Conservation (phyloP, 2,329 filamentous ascomycete species). For the Monosporascus sp. region DNA sequence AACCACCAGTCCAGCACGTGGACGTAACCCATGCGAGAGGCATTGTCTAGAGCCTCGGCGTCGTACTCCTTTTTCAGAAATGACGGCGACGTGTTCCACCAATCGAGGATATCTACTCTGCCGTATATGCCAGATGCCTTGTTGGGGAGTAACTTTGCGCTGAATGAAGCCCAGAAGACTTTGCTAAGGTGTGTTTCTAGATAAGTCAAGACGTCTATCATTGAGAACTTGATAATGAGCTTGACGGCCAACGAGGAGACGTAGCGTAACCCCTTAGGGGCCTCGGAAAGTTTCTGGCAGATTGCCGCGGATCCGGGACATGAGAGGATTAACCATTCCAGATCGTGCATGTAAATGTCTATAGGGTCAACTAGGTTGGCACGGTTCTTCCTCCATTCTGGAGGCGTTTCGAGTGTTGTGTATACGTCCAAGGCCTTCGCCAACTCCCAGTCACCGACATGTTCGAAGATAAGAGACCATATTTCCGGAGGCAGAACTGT, state of each 20-base stretch:
- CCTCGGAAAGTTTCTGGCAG: conserved; percentile 66
- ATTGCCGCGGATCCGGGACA: conserved; percentile 61
- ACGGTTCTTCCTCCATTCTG: conserved; percentile 29
- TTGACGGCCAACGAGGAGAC: conserved; percentile 79
- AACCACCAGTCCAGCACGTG: conserved; percentile 90
- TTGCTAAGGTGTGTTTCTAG: conserved; percentile 60
- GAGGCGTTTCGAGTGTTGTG: conserved; percentile 68
- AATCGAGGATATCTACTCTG: conserved; percentile 77
- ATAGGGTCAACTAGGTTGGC: conserved; percentile 50
- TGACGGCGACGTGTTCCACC: conserved; percentile 80
- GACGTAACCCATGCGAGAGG: conserved; percentile 79
- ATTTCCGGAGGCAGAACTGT: conserved; percentile 72
- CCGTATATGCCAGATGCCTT: conserved; percentile 86
- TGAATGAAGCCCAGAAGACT: conserved; percentile 75
- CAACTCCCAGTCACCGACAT: conserved; percentile 85
- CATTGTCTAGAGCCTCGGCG: conserved; percentile 78
- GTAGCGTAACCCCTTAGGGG: conserved; percentile 63
- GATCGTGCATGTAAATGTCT: conserved; percentile 67
- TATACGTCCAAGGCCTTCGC: conserved; percentile 76
- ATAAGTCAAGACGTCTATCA: conserved; percentile 72
- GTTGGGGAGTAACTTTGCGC: conserved; percentile 77
- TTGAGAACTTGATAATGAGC: conserved; percentile 85
- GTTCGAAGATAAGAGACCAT: conserved; percentile 83
- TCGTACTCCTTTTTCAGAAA: conserved; percentile 86
- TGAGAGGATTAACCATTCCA: conserved; percentile 81